phyloP scores from a whole-genome alignment of 257 asterid genomes.

The Eucommia ulmoides region DNA sequence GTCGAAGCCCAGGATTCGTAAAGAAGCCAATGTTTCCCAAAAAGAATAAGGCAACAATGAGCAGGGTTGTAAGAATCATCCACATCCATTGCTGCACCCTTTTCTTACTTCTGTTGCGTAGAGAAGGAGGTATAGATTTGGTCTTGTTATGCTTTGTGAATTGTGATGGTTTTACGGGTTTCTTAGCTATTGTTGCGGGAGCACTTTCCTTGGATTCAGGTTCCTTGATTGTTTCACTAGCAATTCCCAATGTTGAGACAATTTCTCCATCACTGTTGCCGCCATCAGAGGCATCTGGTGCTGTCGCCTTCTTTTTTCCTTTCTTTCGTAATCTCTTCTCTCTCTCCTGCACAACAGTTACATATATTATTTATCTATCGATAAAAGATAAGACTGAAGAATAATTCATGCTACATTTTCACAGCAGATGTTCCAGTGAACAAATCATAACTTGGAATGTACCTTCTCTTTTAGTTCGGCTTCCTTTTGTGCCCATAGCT shows the following conservation, averaged over 20 bases:
- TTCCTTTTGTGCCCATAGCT: conserved; percentile 67
- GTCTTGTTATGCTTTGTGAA: conserved; percentile 47
- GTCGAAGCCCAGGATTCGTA: conserved; percentile 32
- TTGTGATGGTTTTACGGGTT: conserved; percentile 26
- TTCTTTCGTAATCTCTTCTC: conserved; percentile 86
- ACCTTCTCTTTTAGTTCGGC: conserved; percentile 91
- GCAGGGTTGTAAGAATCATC: conserved; percentile 31
- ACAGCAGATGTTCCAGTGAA: background rate
- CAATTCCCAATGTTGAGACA: conserved; percentile 28
- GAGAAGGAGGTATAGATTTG: conserved; percentile 67
- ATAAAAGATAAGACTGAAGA: background rate
- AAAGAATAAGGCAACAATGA: conserved; percentile 47
- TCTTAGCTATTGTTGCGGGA: conserved; percentile 18
- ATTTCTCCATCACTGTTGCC: conserved; percentile 25
- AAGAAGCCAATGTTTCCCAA: conserved; percentile 71
- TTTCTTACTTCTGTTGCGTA: conserved; percentile 64
- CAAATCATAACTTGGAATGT: conserved; percentile 1
- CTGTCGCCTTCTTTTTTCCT: conserved; percentile 56
- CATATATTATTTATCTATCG: background rate
- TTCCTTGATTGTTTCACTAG: conserved; percentile 29
- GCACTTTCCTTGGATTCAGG: conserved; percentile 28
- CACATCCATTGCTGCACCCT: conserved; percentile 81
- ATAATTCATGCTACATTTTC: background rate
- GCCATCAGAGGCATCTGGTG: conserved; percentile 25
- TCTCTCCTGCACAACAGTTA: conserved; percentile 40